These are phyloP conservation scores for Boehmeria nivea DNA, from an alignment of 306 rosid genomes.

Conservation along the genomic window DNA sequence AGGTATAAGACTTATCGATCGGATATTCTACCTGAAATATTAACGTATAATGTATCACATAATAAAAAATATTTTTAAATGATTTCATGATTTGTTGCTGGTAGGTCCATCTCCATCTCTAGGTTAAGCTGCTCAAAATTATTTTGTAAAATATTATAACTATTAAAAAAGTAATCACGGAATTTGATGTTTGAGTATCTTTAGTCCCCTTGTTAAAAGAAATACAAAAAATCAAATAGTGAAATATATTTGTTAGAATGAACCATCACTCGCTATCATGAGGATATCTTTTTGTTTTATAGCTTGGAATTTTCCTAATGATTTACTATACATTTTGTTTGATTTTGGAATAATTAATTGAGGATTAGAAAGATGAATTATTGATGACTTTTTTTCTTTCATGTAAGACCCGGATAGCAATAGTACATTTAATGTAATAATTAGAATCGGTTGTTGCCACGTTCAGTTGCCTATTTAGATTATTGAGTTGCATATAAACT, in stretches of 20 bases:
- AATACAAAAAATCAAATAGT: no score
- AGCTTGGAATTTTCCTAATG: neutral
- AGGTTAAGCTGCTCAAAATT: no score
- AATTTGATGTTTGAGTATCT: no score
- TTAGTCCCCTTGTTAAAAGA: no score
- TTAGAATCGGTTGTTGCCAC: neutral
- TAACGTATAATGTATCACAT: neutral
- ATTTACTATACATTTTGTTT: neutral
- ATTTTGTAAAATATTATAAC: no score
- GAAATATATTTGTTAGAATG: neutral
- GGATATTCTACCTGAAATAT: constrained; percentile 73
- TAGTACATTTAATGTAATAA: neutral
- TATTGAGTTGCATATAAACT: no score
- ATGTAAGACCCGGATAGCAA: no score
- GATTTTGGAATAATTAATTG: neutral
- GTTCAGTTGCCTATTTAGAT: neutral
- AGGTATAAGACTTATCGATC: constrained; percentile 47
- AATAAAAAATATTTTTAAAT: neutral
- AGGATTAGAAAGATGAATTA: neutral
- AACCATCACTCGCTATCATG: neutral
- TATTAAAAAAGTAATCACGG: no score
- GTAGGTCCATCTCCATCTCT: no score
- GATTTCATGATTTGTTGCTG: no score
- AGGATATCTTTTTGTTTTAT: neutral
- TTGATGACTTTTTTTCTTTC: neutral